Evolutionary conservation across 495 filamentous ascomycete species (phyloP), one percentile per base, ranked within the genome.

Genomic region (Trichoderma virens): DNA sequence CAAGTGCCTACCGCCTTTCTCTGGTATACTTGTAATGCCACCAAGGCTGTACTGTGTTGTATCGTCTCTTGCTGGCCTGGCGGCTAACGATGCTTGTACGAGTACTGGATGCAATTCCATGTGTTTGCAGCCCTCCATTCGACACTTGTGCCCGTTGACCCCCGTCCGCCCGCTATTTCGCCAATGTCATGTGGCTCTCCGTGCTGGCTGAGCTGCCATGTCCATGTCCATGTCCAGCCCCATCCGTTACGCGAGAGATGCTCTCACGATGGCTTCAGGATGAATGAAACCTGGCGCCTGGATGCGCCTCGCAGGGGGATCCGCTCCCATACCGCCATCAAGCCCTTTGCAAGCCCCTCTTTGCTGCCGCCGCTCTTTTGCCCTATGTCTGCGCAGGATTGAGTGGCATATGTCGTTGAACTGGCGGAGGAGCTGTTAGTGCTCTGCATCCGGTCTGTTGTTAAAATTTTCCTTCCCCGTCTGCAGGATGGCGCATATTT

Each of bases 251-350:
- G n/a, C 41, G 18, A 47, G 5, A 47, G 51, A 30, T 56, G 8
- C 51, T 30, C 41, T 45, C 14, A n/a, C 27, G 51, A 56, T 56
- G 51, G 23, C 51, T n/a, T 56, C 51, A 14, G 51, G 25, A 56
- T 20, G 25, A 56, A 30, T 18, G 51, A 30, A 56, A 16, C 7
- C 51, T 16, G 51, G 27, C 51, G 51, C 30, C 51, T 56, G 51
- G 51, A 56, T 56, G 51, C 51, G 51, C 51, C 51, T 56, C 51
- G 13, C 27, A 56, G 51, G 51, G 51, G 51, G 23, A 56, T 56
- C 11, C 11, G 16, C 51, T 30, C 25, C 5, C 51, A 56, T 28
- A 56, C 51, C 51, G 51, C 51, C 51, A 56, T 13, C 51, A 28
- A 28, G 23, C 16, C 11, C n/a, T 45, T 14, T 13, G 1, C 41